Evolutionary conservation across 768 basidiomycete genomes (phyloP), one percentile per base, ranked within the genome.

Genomic region (Sarcodon sp.): DNA sequence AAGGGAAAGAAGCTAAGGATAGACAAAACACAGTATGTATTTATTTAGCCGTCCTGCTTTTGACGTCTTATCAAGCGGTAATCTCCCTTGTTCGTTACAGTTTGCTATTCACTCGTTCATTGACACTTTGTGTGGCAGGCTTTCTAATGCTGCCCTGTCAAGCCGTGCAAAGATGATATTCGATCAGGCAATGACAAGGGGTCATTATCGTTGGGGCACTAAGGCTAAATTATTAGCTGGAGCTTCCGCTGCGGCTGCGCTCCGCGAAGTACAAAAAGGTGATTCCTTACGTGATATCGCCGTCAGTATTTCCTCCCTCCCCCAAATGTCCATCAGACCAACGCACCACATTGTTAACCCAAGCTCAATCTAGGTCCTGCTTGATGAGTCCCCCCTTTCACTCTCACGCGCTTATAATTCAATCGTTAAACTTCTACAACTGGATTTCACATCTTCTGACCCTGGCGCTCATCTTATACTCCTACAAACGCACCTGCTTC

Each of bases 231-330:
- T 77, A 39, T 69, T 76, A 10, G 81, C 83, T 0, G 88, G 77
- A 10, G 83, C 80, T 2, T 76, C 79, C 43, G 66, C 88, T 27
- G 72, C 78, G 21, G 71, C 88, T 48, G 79, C 84, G 5, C 67
- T 88, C 38, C 80, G 87, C 45, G 82, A 88, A 66, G 70, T 73
- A 49, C 77, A 69, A 55, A 79, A 75, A 49, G 77, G 82, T 31
- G 81, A 84, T 58, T 75, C 75, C 10, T 67, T 88, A 43, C 70
- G 69, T 46, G 77, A 86, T 52, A 77, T 91, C 51, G 80, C 87
- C 4, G 77, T 73, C 47, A 57, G 61, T 60, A 10, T 51, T 27
- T 38, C 33, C 45, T 31, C 45, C 38, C 39, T 7, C 7, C 16
- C 8, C 27, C 13, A 9, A 13, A 7, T 13, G 8, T 41, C 7